Percentiles rank a stretch among this genome's conserved stretches.
phyloP scores from a whole-genome alignment of 495 filamentous ascomycete genomes.

The Rostrohypoxylon terebratum region DNA sequence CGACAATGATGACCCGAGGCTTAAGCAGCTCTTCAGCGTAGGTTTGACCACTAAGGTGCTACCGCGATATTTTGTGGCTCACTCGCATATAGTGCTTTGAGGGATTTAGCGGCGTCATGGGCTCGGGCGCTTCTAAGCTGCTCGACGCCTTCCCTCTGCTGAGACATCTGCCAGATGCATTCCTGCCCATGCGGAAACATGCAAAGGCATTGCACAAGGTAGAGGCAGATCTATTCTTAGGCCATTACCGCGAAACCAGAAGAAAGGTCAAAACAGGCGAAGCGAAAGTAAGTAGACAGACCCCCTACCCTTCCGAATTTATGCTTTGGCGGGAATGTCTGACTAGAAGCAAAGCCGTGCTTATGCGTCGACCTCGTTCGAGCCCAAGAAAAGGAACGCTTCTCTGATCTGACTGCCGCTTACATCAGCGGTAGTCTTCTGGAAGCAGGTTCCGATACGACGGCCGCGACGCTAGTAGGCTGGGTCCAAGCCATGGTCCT shows the following conservation, averaged over 20 bases:
- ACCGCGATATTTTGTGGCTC: background rate
- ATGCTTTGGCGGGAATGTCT: background rate
- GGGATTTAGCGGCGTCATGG: constrained; percentile 61
- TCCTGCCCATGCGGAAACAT: constrained; percentile 49
- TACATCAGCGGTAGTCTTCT: constrained; percentile 66
- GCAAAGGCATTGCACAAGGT: constrained; percentile 47
- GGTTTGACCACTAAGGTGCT: background rate
- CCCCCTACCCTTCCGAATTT: background rate
- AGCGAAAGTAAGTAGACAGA: constrained; percentile 39
- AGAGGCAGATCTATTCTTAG: constrained; percentile 52
- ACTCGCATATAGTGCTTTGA: constrained; percentile 53
- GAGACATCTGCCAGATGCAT: constrained; percentile 56
- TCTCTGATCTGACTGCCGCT: constrained; percentile 55
- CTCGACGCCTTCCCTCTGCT: constrained; percentile 60
- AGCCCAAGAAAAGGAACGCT: constrained; percentile 54
- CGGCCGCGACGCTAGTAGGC: constrained; percentile 62
- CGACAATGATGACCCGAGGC: constrained; percentile 61
- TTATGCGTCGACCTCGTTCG: constrained; percentile 55
- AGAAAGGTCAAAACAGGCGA: constrained; percentile 47
- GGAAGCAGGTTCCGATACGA: constrained; percentile 70
- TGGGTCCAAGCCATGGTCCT: constrained; percentile 70
- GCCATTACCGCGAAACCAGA: constrained; percentile 56
- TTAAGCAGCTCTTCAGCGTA: constrained; percentile 64
- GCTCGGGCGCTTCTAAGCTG: constrained; percentile 52
- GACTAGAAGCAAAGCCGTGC: constrained; percentile 46